Conservation (phyloP, 2,329 filamentous ascomycete genomes). For the Emericellopsis cladophorae region DNA sequence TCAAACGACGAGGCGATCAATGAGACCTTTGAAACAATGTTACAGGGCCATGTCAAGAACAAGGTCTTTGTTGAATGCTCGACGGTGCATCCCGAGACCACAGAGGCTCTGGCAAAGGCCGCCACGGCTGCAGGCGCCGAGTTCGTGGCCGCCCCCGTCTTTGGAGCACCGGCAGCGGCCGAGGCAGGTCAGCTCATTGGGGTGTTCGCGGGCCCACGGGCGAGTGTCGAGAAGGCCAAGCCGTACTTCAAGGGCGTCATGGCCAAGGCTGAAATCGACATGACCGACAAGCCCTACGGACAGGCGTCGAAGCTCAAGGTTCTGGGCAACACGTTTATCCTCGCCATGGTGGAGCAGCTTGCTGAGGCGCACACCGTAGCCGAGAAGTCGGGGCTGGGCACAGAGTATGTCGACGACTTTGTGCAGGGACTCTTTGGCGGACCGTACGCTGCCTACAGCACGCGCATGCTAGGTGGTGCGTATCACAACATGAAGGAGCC, state of each 20-base stretch:
- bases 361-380: slow-evolving; percentile 68
- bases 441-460: slow-evolving; percentile 61
- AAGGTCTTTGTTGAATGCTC: slow-evolving; percentile 84
- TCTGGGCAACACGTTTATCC: slow-evolving; percentile 74
- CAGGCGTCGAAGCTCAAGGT: slow-evolving; percentile 65
- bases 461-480: slow-evolving; percentile 61
- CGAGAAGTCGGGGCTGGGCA: slow-evolving; percentile 68
- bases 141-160: slow-evolving; percentile 62
- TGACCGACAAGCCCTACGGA: slow-evolving; percentile 54
- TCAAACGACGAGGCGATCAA: slow-evolving; percentile 66
- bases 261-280: slow-evolving; percentile 55
- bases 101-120: slow-evolving; percentile 48
- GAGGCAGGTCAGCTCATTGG: slow-evolving; percentile 59
- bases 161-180: slow-evolving; percentile 59
- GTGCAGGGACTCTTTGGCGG: slow-evolving; percentile 65
- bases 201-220: slow-evolving; percentile 55
- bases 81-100: slow-evolving; percentile 75
- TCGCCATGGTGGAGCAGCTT: slow-evolving; percentile 71
- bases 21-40: slow-evolving; percentile 42
- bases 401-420: slow-evolving; percentile 56
- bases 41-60: slow-evolving; percentile 41
- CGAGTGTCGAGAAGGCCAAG: slow-evolving; percentile 48
- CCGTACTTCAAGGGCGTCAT: slow-evolving; percentile 66
- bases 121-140: slow-evolving; percentile 48
- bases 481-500: slow-evolving; percentile 67